phyloP scores from a whole-genome alignment of 768 basidiomycete genomes.

The Boletus eberwhitei region DNA sequence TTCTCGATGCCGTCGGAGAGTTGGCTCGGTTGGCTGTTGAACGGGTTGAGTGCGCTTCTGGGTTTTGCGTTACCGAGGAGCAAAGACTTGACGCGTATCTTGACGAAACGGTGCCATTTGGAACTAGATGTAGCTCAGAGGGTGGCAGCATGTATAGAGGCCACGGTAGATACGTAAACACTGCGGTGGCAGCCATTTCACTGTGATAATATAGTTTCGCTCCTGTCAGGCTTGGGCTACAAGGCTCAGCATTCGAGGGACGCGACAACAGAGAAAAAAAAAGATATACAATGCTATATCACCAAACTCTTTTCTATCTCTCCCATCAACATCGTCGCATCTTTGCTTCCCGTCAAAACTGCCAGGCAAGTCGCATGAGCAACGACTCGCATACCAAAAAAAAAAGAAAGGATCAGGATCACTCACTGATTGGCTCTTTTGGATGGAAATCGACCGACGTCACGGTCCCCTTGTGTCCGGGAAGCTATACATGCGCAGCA shows the following conservation, averaged over 20 bases:
- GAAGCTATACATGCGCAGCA: constrained; percentile 50
- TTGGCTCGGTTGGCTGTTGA: constrained; percentile 21
- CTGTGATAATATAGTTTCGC: constrained; percentile 2
- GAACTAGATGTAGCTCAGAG: constrained; percentile 22
- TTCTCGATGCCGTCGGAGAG: constrained; percentile 23
- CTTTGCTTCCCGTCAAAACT: constrained; percentile 93
- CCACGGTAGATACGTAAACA: constrained; percentile 4
- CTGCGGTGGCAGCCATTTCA: not conserved
- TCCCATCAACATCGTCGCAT: constrained; percentile 87
- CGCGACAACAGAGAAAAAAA: not conserved
- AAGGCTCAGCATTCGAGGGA: not conserved
- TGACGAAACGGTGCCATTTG: constrained; percentile 25
- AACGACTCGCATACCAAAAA: not conserved
- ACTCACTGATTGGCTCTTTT: constrained; percentile 89
- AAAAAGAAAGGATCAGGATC: not conserved
- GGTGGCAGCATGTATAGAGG: constrained; percentile 25
- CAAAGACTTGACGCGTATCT: constrained; percentile 19
- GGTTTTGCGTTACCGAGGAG: constrained; percentile 18
- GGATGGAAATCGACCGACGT: constrained; percentile 96
- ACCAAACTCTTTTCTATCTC: constrained; percentile 73
- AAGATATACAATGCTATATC: constrained; percentile 31
- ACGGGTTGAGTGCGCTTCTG: constrained; percentile 15
- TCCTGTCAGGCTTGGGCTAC: not conserved
- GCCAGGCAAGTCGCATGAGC: constrained; percentile 3
- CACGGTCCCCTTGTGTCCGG: constrained; percentile 96